A percentile compares a stretch with the other conserved stretches of the same genome.
These are phyloP conservation scores for Torulaspora maleeae DNA, from an alignment of 805 yeast genomes.

Conservation along the genomic window DNA sequence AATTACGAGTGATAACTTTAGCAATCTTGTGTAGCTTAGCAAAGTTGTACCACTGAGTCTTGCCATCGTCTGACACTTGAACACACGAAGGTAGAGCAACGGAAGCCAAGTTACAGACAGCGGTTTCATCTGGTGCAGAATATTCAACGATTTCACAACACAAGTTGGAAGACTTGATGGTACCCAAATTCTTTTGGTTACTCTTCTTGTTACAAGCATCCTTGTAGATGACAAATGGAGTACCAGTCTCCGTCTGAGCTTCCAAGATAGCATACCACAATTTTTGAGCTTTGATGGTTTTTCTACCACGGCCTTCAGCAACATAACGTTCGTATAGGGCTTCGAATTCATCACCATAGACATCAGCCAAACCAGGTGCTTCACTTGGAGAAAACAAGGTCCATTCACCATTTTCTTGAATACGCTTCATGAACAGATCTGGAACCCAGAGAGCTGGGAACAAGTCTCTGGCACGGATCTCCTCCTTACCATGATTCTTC, in stretches of 20 bases:
- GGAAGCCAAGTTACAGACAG: constrained; percentile 93
- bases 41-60: constrained; percentile 59
- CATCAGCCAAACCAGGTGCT: constrained; percentile 80
- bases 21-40: constrained; percentile 66
- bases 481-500: constrained; percentile 95
- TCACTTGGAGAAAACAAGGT: constrained; percentile 83
- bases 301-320: constrained; percentile 56
- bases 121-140: constrained; percentile 86
- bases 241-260: constrained; percentile 94
- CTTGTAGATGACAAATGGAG: constrained; percentile 90
- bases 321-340: constrained; percentile 69
- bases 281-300: constrained; percentile 76
- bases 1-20: constrained; percentile 72
- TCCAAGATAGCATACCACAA: constrained; percentile 86
- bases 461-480: constrained; percentile 85
- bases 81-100: constrained; percentile 81
- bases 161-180: constrained; percentile 86
- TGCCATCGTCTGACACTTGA: constrained; percentile 41
- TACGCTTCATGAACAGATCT: constrained; percentile 89
- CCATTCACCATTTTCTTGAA: constrained; percentile 76
- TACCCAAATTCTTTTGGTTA: constrained; percentile 88
- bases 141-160: constrained; percentile 94
- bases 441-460: constrained; percentile 95
- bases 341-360: constrained; percentile 80
- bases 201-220: constrained; percentile 85